Base-by-base conservation (phyloP, 106 monocot genomes). In the Apostasia ramifera region DNA sequence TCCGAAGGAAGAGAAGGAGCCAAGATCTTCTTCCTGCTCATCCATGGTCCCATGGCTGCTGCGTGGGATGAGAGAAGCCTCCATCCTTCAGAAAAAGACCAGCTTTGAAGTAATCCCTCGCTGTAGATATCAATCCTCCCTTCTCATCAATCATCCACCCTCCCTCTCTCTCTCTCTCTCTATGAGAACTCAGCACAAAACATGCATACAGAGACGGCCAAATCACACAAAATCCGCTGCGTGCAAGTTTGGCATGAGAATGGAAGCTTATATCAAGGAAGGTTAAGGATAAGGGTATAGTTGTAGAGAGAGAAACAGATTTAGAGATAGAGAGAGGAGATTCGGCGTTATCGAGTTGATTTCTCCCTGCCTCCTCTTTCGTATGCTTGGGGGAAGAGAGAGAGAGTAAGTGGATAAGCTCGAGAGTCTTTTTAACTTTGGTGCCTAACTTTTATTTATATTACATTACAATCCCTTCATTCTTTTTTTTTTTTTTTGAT, bases 301-400 rank as follows among this genome's bases (percentile, higher is more conserved):
- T 57, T 37, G 6, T 12, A 14, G n/a, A 6, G 26, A 8, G 26
- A 4, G 12, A 1, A 1, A 57, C 15, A 53, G 15, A 12, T 6
- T 52, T 52, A 6, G 52, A 52, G 52, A 52, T 52, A 52, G 57
- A 11, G 3, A 37, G 15, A 60, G 6, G 8, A 69, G 76, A 76
- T 76, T 76, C 76, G 76, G 53, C 47, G 60, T 76, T 76, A 76
- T 76, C 76, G 57, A 74, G 53, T 70, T 48, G 59, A 61, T 48
- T 45, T 69, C 46, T 68, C 52, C 40, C 52, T 58, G 37, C 42
- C 8, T 4, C 58, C 39, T 57, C 8, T 46, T 44, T 6, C 2
- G 10, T 50, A 7, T 50, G 40, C 10, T 49, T 63, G n/a, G 55
- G 63, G 56, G 73, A 54, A 47, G 51, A 10, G 40, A 26, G 26